Evolutionary conservation across 2,329 filamentous ascomycete genomes (phyloP), one percentile per base, ranked within the genome.

Genomic region (Cladophialophora chaetospira): DNA sequence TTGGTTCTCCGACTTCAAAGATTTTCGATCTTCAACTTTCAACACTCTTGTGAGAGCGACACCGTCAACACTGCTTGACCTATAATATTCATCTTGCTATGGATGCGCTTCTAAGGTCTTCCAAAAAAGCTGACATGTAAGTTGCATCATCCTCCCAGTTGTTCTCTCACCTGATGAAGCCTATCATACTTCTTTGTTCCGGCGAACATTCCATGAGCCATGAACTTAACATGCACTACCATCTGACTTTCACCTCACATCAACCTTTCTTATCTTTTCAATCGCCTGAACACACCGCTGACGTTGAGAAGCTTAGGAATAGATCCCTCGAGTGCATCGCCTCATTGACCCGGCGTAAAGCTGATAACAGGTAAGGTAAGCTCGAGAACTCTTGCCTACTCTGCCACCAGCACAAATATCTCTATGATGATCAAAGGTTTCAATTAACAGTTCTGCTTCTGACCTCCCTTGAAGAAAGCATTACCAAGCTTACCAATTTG

Each of bases 361-460:
- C n/a, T n/a, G n/a, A n/a, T n/a, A n/a, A n/a, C n/a, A 28, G 21
- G 42, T 5, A n/a, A 44, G 23, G 42, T 44, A 44, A 44, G 42
- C 42, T n/a, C n/a, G 10, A 5, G 10, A 5, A 44, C 42, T 2
- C 10, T 23, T 28, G 9, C 21, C 42, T 26, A 10, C 23, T 25
- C 11, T 28, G 26, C 8, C 21, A 44, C 23, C 42, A 25, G 11
- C 3, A n/a, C 40, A 5, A 33, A n/a, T 67, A 53, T 40, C 28
- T 15, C 28, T 60, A 69, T 79, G 77, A 79, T 80, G 77, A 79
- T 72, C 74, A 70, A 76, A 60, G 61, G 51, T 63, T 63, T 73
- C 72, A 77, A 68, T 75, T 74, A 77, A 79, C 81, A 83, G 81
- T 83, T 83, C 81, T 83, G 81, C 81, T 83, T 81, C 81, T 82